Evolutionary conservation across 2,329 filamentous ascomycete species (phyloP), one percentile per base, ranked within the genome.

Genomic region (Colletotrichum lini): DNA sequence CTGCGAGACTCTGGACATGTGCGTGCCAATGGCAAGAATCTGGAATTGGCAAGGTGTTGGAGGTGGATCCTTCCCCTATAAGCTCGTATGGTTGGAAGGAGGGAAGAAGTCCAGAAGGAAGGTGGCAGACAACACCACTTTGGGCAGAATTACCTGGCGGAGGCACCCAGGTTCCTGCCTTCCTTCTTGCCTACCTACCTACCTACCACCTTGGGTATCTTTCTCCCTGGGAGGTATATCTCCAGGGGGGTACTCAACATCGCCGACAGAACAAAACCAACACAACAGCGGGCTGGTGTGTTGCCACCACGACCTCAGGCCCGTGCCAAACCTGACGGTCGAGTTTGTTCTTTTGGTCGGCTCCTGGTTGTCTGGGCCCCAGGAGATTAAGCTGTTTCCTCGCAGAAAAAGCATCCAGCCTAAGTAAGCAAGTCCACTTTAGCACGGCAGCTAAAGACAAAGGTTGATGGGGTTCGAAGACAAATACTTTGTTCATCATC

Each of bases 361-460:
- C 35, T 38, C 9, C 35, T 38, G 35, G 9, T n/a, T 42, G 9
- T 40, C 59, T 30, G 52, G 38, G 30, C 10, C 18, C 30, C 26
- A 47, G 59, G 59, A 62, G 18, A 62, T 62, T 49, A 42, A 62
- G 59, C 35, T 50, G 59, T 52, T 40, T 40, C 30, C 56, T 44
- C 40, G 40, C 15, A 21, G 13, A 23, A 42, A 21, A 50, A 21
- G 35, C n/a, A 9, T 38, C 35, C 35, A 10, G 35, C 44, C 13
- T 13, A 50, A 23, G 16, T 38, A 38, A 49, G 13, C 40, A 50
- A 40, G 23, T 9, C 23, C 35, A n/a, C 8, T 9, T 23, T 52
- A 59, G 40, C 8, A 47, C 5, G 23, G 16, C 23, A 45, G 21
- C 42, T 47, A 47, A 45, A 59, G 42, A 30, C 56, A 58, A 67